Evolutionary conservation across 2,329 filamentous ascomycete genomes (phyloP).

Genomic region (Claviceps africana): DNA sequence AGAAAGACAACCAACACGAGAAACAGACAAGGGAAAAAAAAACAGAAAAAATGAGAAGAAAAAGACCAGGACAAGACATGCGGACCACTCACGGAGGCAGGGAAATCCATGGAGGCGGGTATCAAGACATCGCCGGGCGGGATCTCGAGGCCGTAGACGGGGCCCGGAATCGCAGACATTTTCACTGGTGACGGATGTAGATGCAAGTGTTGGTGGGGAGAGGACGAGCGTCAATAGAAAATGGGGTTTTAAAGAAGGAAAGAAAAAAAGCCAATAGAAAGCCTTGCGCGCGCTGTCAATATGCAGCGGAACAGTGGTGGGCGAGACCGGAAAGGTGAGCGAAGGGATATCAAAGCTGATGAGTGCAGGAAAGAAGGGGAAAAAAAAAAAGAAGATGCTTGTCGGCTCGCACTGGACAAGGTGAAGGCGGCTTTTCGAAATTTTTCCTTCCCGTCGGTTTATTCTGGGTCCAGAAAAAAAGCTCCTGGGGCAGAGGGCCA

Average conservation of each 20-base stretch:
- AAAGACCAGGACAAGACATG: not conserved
- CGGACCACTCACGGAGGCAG: conserved; percentile 58
- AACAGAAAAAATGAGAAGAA: not conserved
- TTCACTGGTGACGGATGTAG: conserved; percentile 10
- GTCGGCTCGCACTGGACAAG: not conserved
- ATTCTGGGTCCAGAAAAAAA: conserved; percentile 6
- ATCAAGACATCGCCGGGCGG: conserved; percentile 73
- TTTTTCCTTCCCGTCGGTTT: conserved; percentile 16
- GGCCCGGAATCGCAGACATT: conserved; percentile 53
- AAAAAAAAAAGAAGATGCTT: not conserved
- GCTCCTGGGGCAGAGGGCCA: conserved; percentile 10
- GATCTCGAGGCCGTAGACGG: conserved; percentile 85
- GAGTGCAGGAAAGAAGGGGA: not conserved
- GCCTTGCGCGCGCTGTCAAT: not conserved
- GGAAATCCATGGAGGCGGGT: conserved; percentile 63
- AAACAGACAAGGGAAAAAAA: no score
- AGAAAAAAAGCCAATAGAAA: not conserved
- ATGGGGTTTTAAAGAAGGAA: not conserved
- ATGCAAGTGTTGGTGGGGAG: not conserved
- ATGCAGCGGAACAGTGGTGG: not conserved
- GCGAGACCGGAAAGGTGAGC: not conserved
- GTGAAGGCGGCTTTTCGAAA: conserved; percentile 13
- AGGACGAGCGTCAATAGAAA: not conserved
- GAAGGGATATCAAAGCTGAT: not conserved
- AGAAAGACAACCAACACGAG: not conserved